Percentiles rank a stretch among this genome's conserved stretches.
phyloP scores from a whole-genome alignment of 2,329 filamentous ascomycete species.

The Fusarium cicatricum region DNA sequence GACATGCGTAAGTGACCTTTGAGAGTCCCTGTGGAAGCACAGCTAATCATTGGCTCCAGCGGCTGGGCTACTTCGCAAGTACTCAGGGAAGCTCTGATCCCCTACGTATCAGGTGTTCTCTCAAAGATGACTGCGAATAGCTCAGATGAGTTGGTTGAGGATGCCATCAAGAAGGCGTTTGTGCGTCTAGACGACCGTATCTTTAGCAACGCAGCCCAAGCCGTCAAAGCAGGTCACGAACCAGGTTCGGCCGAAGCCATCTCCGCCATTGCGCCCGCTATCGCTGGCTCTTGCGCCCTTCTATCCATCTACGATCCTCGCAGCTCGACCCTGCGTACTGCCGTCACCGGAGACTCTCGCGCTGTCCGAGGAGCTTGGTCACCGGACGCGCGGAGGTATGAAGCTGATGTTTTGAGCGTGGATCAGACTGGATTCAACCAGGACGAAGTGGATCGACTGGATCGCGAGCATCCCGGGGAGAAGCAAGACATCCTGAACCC shows the following conservation, averaged over 20 bases:
- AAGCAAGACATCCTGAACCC: conserved; percentile 57
- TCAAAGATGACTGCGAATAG: conserved; percentile 39
- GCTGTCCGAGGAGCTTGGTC: conserved; percentile 66
- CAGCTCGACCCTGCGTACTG: conserved; percentile 64
- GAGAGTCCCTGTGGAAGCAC: background rate
- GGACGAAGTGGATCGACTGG: conserved; percentile 64
- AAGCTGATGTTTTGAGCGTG: conserved; percentile 62
- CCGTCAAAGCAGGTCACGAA: conserved; percentile 41
- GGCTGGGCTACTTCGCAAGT: conserved; percentile 54
- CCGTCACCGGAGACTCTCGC: conserved; percentile 73
- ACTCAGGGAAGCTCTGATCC: conserved; percentile 53
- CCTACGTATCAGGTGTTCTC: conserved; percentile 51
- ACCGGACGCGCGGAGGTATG: conserved; percentile 54
- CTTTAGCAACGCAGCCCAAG: conserved; percentile 49
- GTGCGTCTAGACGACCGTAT: conserved; percentile 65
- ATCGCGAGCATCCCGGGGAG: conserved; percentile 69
- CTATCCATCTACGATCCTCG: conserved; percentile 68
- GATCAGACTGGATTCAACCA: conserved; percentile 73
- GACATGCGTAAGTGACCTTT: conserved; percentile 53
- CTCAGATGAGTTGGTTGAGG: conserved; percentile 58
- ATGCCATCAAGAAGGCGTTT: conserved; percentile 66
- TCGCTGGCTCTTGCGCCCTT: conserved; percentile 68
- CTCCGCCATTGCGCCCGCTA: conserved; percentile 47
- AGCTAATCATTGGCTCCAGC: conserved; percentile 26
- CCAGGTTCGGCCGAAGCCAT: conserved; percentile 42